Percentiles rank a stretch among this genome's conserved stretches.
phyloP scores from a whole-genome alignment of 305 asterid species.

The Fraxinus albicans region DNA sequence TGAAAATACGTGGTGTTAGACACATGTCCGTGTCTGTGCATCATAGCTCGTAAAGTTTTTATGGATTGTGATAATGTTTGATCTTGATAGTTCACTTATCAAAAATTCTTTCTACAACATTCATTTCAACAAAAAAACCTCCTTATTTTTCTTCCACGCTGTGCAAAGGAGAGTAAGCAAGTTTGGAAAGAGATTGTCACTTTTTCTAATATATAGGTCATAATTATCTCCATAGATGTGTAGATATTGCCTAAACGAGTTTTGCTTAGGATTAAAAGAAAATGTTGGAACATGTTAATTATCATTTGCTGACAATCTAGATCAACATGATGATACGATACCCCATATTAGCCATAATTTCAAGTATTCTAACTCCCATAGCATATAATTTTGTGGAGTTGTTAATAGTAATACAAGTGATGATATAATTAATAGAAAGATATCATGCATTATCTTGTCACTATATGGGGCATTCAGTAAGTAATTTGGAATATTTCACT shows the following conservation, averaged over 20 bases:
- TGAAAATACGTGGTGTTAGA: too few species aligned
- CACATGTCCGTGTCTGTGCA: too few species aligned
- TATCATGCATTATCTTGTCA: neutral
- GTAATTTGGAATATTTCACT: neutral
- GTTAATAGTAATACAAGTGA: neutral
- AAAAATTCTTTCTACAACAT: neutral
- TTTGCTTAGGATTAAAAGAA: neutral
- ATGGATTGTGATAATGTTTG: neutral
- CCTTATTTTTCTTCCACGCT: neutral
- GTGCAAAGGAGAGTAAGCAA: neutral
- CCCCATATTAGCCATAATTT: neutral
- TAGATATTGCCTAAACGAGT: neutral
- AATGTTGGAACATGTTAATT: neutral
- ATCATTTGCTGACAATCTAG: neutral
- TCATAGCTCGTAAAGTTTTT: too few species aligned
- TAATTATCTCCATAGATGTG: neutral
- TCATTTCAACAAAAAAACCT: neutral
- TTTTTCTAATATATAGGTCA: neutral
- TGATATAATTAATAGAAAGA: neutral
- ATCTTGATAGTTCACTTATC: neutral
- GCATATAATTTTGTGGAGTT: neutral
- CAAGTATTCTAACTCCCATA: neutral
- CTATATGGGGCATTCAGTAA: neutral
- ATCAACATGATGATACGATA: neutral
- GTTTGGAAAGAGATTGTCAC: neutral